A percentile compares a stretch with the other conserved stretches of the same genome.
Evolutionary conservation across 75 land plant genomes (phyloP).

Genomic region (Azolla pinnata): DNA sequence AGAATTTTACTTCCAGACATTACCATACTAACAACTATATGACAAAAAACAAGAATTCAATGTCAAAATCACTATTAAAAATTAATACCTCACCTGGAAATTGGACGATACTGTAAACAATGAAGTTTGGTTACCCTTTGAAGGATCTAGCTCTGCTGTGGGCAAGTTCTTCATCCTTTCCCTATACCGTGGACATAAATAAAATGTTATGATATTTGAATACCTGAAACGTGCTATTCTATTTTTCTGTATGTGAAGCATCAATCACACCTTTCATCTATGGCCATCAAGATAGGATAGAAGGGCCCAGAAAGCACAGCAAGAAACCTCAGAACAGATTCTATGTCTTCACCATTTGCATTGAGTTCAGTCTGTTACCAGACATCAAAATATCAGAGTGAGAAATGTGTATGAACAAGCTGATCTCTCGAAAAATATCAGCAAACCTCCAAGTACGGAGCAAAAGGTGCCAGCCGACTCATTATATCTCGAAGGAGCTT

Average conservation of each 20-base stretch:
- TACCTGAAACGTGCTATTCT: background rate
- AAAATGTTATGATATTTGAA: background rate
- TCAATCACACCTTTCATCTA: conserved; percentile 42
- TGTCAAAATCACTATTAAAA: too few relatives aligned
- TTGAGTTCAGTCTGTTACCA: conserved; percentile 55
- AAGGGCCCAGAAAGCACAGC: conserved; percentile 97
- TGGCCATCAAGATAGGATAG: conserved; percentile 64
- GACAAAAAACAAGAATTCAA: too few relatives aligned
- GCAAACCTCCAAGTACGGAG: conserved; percentile 81
- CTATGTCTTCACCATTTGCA: conserved; percentile 48
- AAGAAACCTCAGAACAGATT: conserved; percentile 52
- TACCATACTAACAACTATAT: too few relatives aligned
- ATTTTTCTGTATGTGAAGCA: background rate
- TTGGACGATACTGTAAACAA: conserved; percentile 80
- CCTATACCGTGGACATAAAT: conserved; percentile 25
- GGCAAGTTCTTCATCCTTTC: conserved; percentile 34
- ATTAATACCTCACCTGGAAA: too few relatives aligned
- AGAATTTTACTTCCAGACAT: too few relatives aligned
- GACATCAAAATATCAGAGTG: background rate
- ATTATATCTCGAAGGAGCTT: conserved; percentile 84
- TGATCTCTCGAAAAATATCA: background rate
- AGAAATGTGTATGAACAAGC: too few relatives aligned
- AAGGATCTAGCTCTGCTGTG: conserved; percentile 39
- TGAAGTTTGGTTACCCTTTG: conserved; percentile 39
- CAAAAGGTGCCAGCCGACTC: conserved; percentile 44